A percentile compares a stretch with the other conserved stretches of the same genome.
phyloP scores from a whole-genome alignment of 495 filamentous ascomycete genomes.

The Hyphodiscus hymeniophilus region DNA sequence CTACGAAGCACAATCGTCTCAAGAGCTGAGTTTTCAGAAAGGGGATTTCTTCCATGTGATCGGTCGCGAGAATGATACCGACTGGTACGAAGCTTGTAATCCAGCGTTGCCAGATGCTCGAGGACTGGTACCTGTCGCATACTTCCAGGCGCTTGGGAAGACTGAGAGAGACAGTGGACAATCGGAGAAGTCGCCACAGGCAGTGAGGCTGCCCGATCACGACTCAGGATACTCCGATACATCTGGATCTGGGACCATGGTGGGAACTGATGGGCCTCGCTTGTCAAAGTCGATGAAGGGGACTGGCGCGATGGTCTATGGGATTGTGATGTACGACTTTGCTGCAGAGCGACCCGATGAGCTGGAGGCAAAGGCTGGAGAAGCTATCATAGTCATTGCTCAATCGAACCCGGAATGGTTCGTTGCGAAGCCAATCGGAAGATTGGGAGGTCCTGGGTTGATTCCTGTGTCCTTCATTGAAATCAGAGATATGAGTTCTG shows the following conservation, averaged over 20 bases:
- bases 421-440: conserved; percentile 94
- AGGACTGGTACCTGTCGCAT: conserved; percentile 86
- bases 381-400: conserved; percentile 96
- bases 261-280: conserved; percentile 25
- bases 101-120: conserved; percentile 80
- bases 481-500: conserved; percentile 87
- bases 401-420: conserved; percentile 99
- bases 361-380: conserved; percentile 87
- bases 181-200: conserved; percentile 57
- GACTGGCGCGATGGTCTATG: conserved; percentile 85
- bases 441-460: conserved; percentile 85
- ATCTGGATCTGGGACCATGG: conserved; percentile 22
- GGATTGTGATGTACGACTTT: conserved; percentile 95
- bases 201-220: conserved; percentile 50
- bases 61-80: conserved; percentile 83
- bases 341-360: conserved; percentile 91
- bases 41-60: conserved; percentile 99
- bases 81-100: conserved; percentile 99
- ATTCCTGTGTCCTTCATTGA: conserved; percentile 98
- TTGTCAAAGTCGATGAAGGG: conserved; percentile 28
- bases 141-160: conserved; percentile 87
- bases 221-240: conserved; percentile 79
- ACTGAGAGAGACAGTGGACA: conserved; percentile 79
- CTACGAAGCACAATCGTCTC: conserved; percentile 65
- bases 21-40: conserved; percentile 83